Conservation (phyloP, 352 stramenopile species). For the Pythium monospermum region DNA sequence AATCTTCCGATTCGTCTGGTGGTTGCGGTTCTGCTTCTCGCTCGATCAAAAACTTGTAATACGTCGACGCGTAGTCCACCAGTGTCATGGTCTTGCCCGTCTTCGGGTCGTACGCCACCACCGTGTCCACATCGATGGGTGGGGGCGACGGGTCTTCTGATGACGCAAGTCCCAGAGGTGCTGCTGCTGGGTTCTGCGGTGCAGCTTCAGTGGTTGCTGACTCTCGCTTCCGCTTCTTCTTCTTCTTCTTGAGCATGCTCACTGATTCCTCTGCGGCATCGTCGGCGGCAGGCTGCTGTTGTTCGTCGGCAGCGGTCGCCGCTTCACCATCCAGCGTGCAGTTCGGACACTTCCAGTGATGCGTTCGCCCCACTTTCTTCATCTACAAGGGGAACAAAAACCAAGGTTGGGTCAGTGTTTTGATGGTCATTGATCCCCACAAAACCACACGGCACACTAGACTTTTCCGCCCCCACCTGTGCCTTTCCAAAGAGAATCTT, state of each 20-base stretch:
- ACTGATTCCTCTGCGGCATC: constrained; percentile 25
- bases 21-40: constrained; percentile 28
- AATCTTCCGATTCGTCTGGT: constrained; percentile 60
- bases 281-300: background rate
- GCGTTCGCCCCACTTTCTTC: constrained; percentile 52
- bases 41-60: constrained; percentile 55
- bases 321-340: constrained; percentile 28
- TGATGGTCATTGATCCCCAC: too few species aligned
- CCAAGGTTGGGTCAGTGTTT: too few species aligned
- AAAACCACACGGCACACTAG: too few species aligned
- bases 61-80: constrained; percentile 58
- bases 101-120: constrained; percentile 6
- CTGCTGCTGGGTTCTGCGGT: too few species aligned
- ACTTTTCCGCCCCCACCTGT: too few species aligned
- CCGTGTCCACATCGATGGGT: constrained; percentile 4
- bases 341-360: constrained; percentile 63
- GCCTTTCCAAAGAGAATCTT: constrained; percentile 59
- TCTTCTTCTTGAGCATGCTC: constrained; percentile 18
- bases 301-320: background rate
- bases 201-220: too few species aligned
- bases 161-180: too few species aligned
- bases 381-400: too few species aligned
- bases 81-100: constrained; percentile 33
- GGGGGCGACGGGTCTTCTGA: constrained; percentile 3
- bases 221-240: too few species aligned